A percentile compares a stretch with the other conserved stretches of the same genome.
phyloP scores from a whole-genome alignment of 75 land plant species.

The Picea sitchensis region DNA sequence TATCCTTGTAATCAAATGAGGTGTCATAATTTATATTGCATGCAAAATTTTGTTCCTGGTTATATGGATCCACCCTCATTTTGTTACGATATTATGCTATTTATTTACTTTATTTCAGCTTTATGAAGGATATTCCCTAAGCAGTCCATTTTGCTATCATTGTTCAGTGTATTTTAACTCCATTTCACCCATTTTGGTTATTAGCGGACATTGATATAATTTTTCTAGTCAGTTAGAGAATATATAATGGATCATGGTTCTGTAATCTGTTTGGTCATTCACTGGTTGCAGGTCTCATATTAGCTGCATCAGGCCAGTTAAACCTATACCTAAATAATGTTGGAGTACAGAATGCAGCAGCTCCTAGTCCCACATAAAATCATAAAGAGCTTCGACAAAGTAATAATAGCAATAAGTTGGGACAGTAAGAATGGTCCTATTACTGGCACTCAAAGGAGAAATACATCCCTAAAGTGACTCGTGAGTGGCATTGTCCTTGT shows the following conservation, averaged over 20 bases:
- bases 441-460: no score
- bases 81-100: no score
- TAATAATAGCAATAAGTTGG: not conserved
- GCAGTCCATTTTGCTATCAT: not conserved
- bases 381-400: not conserved
- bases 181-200: no score
- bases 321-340: not conserved
- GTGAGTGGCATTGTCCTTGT: constrained; percentile 2
- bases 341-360: not conserved
- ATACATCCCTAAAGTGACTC: no score
- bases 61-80: not conserved
- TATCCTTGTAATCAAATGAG: not conserved
- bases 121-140: no score
- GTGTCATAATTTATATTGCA: not conserved
- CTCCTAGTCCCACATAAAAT: not conserved
- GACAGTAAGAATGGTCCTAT: no score
- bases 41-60: not conserved
- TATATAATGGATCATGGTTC: constrained; percentile 1
- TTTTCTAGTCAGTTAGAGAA: not conserved
- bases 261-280: not conserved
- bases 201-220: no score
- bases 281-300: constrained; percentile 7
- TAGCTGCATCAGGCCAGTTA: constrained; percentile 11
- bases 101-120: no score
- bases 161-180: no score